Evolutionary conservation across 148 eudicot species (phyloP), one percentile per base, ranked within the genome.

Genomic region (Silene latifolia): DNA sequence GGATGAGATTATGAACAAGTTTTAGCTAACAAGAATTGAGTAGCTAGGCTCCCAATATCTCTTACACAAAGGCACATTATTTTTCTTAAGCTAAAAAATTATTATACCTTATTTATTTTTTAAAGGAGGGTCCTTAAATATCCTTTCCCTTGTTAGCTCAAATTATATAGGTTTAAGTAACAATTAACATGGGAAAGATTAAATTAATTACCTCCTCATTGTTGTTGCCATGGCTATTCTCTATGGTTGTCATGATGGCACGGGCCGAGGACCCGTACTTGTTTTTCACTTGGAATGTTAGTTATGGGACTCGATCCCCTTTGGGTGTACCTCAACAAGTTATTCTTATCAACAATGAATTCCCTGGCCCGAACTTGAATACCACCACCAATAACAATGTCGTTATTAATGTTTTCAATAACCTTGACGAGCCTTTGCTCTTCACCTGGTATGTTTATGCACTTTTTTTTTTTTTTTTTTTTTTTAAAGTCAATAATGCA

Each of bases 371-470:
- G 0, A 82, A 56, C 25, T 76, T 88, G 35, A 88, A 90, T 70
- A 81, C 85, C 57, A 80, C 89, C 13, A 82, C 90, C 39, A 90
- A 90, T 78, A 85, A 90, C 69, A 90, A 86, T 77, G 29, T 90
- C 7, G 85, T 83, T 12, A 72, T 90, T 63, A 90, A 88, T 72
- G 86, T 90, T 10, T 83, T 84, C 75, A 90, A 90, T 79, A 53
- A 88, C 18, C 83, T 90, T 6, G 92, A 90, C 27, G 92, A 90
- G 75, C 96, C 96, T 8, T 65, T 90, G 21, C 85, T 87, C 32
- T 77, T 88, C 54, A 82, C 85, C 7, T 88, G 96, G 85, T 84
- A 66, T 17, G 80, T 76, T 42, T 67, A n/a, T 8, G 14, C 19
- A 32, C 20, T 19, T 10, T 0, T 20, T 59, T 11, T 48, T 27